Base-by-base conservation (phyloP, 2,329 filamentous ascomycete species). In the Pseudogymnoascus sp. region DNA sequence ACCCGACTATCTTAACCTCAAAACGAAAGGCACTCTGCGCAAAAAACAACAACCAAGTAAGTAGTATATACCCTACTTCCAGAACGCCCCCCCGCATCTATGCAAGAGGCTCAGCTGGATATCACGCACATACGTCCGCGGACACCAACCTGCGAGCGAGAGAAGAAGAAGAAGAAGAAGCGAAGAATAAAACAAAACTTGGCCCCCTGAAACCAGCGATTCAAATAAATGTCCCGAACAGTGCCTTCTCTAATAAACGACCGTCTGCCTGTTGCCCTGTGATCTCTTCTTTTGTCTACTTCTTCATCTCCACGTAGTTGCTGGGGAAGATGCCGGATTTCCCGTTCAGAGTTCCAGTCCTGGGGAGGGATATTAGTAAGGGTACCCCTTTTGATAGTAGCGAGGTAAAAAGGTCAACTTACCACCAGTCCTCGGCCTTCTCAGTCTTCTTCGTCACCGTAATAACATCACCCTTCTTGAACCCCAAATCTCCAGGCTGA, bases 391-490 rank as follows among this genome's bases (percentile, higher is more conserved):
- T 25, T 25, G 22, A 25, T 25, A 25, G 50, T 59, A 18, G 61
- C 6, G 18, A 62, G 28, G 59, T 63, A 22, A 18, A 58, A 28
- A 5, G n/a, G 35, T 28, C 18, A 54, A 82, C 85, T 68, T 80
- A 88, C 86, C 93, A 97, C 93, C 93, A 97, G 74, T 97, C 93
- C 62, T 92, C 92, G 62, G 90, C 89, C 68, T 89, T 97, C 4
- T 97, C 90, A 4, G 93, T 97, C 75, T 89, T 89, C 79, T 99
- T 97, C 62, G 96, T 74, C 62, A 99, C 92, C 1, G 92, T 97
- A 66, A 99, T 97, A 61, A 97, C 75, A 30, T 99, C 94, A 18
- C 94, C 94, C 80, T 99, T 99, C 78, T 96, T 96, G 77, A 99
- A 99, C 0, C 88, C 90, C 61, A 97, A 74, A 73, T 99, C 93